Evolutionary conservation across 225 moss, liverwort and hornwort genomes (phyloP), one percentile per base, ranked within the genome.

Genomic region (Sphagnum tenellum): DNA sequence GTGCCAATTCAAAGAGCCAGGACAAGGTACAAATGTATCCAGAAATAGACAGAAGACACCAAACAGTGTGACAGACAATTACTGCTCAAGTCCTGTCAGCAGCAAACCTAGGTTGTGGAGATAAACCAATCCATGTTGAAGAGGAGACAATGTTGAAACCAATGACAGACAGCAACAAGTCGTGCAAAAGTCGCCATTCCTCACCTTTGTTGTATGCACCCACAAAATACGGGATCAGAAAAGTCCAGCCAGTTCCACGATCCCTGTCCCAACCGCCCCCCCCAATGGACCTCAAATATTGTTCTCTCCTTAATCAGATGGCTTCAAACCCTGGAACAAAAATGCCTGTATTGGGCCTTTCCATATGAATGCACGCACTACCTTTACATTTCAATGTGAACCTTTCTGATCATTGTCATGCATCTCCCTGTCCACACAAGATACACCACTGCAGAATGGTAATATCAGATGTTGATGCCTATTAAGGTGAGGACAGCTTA

Each of bases 11-110:
- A 9, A 52, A 52, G 9, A 52, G 52, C 52, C 52, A 52, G 9
- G 7, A 9, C 52, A 9, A 52, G 52, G 9, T 52, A 52, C 9
- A 52, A 52, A 9, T 5, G 9, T 52, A 5, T 9, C 6, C 9
- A 5, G 52, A 52, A 11, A 49, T 12, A 49, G 65, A 69, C 4
- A 45, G 58, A 29, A 29, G 29, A 29, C 29, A 29, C 66, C 76
- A 82, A 79, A 79, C 61, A 58, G 67, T 64, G 69, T 66, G 69
- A 71, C 69, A 76, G 74, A 66, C 52, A 9, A 71, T 67, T 74
- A 47, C 72, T 77, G 68, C 74, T 83, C 76, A 62, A 79, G 77
- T 70, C 77, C 79, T 74, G 79, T 77, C 79, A 69, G 74, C 79
- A 72, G 65, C 68, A 75, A 77, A 72, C 80, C 73, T 80, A 72